Evolutionary conservation across 1,284 basidiomycete genomes (phyloP).

Genomic region (Erythrobasidium hasegawianum): DNA sequence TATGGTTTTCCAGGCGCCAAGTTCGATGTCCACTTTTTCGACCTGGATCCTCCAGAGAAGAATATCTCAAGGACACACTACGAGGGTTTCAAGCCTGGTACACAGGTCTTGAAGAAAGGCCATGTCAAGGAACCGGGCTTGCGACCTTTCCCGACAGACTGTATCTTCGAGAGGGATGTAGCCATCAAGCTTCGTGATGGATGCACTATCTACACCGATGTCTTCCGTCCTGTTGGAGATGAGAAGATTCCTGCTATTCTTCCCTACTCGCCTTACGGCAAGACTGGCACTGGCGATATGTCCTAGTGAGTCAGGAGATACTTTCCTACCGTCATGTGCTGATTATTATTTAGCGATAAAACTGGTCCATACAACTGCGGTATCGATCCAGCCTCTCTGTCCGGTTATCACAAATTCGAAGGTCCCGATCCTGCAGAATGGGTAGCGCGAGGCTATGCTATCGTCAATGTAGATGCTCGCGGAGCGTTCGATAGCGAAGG

Average conservation of each 20-base stretch:
- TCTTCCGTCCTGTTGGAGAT: conserved; percentile 41
- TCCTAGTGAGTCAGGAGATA: conserved; percentile 12
- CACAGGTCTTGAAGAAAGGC: conserved; percentile 6
- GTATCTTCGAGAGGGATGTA: conserved; percentile 39
- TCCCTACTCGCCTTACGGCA: conserved; percentile 43
- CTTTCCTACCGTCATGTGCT: not conserved
- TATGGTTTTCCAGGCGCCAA: too few relatives aligned
- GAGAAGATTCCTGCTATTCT: conserved; percentile 40
- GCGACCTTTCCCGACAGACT: conserved; percentile 35
- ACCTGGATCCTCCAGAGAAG: conserved; percentile 8
- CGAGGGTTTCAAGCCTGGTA: conserved; percentile 16
- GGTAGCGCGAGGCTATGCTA: conserved; percentile 42
- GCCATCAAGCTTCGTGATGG: conserved; percentile 44
- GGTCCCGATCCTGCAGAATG: conserved; percentile 49
- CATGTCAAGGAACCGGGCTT: conserved; percentile 4
- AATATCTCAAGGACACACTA: conserved; percentile 13
- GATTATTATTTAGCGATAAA: conserved; percentile 19
- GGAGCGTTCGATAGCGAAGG: conserved; percentile 36
- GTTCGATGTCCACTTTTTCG: conserved; percentile 20
- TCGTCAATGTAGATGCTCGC: conserved; percentile 41
- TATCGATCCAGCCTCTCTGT: conserved; percentile 35
- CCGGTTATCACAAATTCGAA: conserved; percentile 44
- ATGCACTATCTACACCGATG: conserved; percentile 40
- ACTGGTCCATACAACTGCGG: conserved; percentile 35
- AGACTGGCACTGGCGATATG: conserved; percentile 19